Evolutionary conservation across 1,139 yeast genomes (phyloP).

Genomic region (Candida pseudocylindracea): DNA sequence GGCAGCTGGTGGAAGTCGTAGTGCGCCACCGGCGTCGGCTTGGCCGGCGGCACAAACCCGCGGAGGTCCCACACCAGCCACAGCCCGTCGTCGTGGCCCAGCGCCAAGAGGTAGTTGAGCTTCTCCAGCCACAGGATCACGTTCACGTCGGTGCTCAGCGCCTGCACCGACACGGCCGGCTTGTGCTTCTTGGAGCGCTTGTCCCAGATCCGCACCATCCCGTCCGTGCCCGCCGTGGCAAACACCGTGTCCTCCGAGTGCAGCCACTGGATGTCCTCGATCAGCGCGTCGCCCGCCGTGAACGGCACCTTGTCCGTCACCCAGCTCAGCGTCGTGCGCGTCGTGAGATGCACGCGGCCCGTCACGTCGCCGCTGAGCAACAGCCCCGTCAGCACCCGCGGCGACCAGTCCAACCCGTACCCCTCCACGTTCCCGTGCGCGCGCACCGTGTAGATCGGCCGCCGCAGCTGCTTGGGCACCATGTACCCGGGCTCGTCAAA

Average conservation of each 20-base stretch:
- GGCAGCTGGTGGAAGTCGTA: constrained; percentile 92
- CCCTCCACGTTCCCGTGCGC: constrained; percentile 95
- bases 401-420: constrained; percentile 95
- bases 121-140: constrained; percentile 92
- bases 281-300: constrained; percentile 45
- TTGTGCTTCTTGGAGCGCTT: constrained; percentile 80
- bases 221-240: constrained; percentile 86
- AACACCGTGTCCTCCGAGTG: constrained; percentile 80
- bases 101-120: constrained; percentile 69
- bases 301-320: constrained; percentile 71
- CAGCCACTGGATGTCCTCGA: constrained; percentile 96
- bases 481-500: constrained; percentile 74
- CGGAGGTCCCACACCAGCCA: constrained; percentile 99
- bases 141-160: constrained; percentile 73
- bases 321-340: constrained; percentile 61
- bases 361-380: constrained; percentile 75
- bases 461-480: constrained; percentile 55
- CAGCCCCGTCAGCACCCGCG: constrained; percentile 58
- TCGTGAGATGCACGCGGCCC: constrained; percentile 64
- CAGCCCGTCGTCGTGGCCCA: constrained; percentile 93
- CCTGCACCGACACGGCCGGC: constrained; percentile 73
- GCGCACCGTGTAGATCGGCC: constrained; percentile 69
- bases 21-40: constrained; percentile 68
- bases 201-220: constrained; percentile 88
- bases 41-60: constrained; percentile 25